Base-by-base conservation (phyloP, 1,284 basidiomycete genomes). In the Sanghuangporus sanghuang region DNA sequence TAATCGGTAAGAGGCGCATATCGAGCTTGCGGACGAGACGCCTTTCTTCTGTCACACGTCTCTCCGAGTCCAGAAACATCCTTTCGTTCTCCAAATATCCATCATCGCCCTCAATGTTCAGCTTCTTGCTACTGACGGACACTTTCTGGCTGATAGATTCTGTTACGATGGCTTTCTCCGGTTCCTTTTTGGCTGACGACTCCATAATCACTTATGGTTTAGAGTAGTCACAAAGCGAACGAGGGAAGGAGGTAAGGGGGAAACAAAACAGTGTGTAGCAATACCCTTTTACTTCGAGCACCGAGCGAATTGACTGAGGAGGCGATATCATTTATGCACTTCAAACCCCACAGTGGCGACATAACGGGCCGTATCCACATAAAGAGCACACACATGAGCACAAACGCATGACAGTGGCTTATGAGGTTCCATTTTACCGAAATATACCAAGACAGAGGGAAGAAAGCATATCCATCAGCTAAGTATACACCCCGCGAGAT, bases 21-120 rank as follows among this genome's bases (percentile, higher is more conserved):
- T 89, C 87, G 46, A 89, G 76, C 68, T 79, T 85, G 40, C 83
- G 76, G n/a, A 84, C 74, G 1, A 85, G 74, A 61, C 68, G 75
- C 38, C 74, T 74, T 66, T 81, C 81, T 11, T 73, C 77, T 12
- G n/a, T 23, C 18, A 2, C 53, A 7, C 60, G 60, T 14, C 35
- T 62, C 7, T n/a, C 39, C 23, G 40, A 23, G 32, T 72, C 86
- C 73, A 68, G 90, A 21, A 53, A 18, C 36, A 46, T 35, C 32
- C 9, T 52, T 6, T 18, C 49, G 16, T 4, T 46, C 9, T n/a
- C 16, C 58, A 39, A 53, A 57, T 12, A 42, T 42, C 32, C 53
- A 39, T 38, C 53, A 54, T 54, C 53, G 18, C 35, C 35, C 27
- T n/a, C 18, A 16, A 12, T 36, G 11, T n/a, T 14, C 53, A 27